Evolutionary conservation across 345 rosid species (phyloP), one percentile per base, ranked within the genome.

Genomic region (Eucalyptus erythrocorys): DNA sequence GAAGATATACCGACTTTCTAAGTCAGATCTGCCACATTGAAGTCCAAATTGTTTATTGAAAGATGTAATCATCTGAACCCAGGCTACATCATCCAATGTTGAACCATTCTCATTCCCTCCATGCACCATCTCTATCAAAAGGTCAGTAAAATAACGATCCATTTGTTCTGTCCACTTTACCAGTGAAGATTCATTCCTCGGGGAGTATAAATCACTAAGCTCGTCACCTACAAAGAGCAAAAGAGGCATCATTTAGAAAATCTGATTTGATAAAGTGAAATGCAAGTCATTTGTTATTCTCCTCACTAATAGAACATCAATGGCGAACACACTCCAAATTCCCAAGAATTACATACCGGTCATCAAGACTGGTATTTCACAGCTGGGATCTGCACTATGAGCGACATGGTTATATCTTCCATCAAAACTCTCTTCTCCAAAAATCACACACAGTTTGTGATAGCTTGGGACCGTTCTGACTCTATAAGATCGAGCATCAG

Each of bases 401-500:
- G 98, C 91, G 92, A 97, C 90, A 80, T 93, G 94, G 89, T 93
- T 94, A 92, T 95, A 96, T 93, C 97, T 94, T 90, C 94, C 94
- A 92, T 91, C 94, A 43, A 87, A 90, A 64, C 79, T 90, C 91
- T 96, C 96, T 91, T 94, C 93, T 88, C 96, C 96, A 90, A 96
- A 95, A 89, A 97, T 94, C n/a, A 92, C 92, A 90, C 93, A 92
- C 87, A 96, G 92, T 90, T 97, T 97, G 88, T 92, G 94, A 90
- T 94, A 97, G 92, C 93, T 90, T 37, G 97, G 96, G 87, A 97
- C 93, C 40, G 96, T 97, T 93, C 94, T 97, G 84, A 97, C 96
- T 92, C 97, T 95, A 90, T 92, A 95, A 55, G 97, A 91, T 91
- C 99, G 92, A 90, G 96, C 96, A 94, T 95, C 98, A 87, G 98